phyloP scores from a whole-genome alignment of 2,329 filamentous ascomycete species.

The Chaetomiaceae sp. region DNA sequence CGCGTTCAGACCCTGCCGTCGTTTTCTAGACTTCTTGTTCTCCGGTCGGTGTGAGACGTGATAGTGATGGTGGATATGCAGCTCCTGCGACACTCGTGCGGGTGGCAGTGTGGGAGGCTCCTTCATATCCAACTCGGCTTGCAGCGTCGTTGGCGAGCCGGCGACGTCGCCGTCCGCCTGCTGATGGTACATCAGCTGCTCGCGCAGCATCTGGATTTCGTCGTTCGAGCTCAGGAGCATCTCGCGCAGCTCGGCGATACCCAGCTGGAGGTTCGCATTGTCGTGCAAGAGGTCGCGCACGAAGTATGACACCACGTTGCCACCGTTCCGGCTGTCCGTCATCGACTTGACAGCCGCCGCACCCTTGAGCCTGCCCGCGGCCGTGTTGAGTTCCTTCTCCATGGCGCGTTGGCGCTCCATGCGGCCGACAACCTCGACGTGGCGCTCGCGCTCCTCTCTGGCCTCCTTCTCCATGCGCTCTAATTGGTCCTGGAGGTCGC shows the following conservation, averaged over 20 bases:
- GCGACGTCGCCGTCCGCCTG: conserved; percentile 44
- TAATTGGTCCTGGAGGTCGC: conserved; percentile 76
- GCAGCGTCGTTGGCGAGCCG: conserved; percentile 49
- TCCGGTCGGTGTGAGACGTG: conserved; percentile 63
- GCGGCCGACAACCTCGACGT: conserved; percentile 71
- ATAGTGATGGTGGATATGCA: conserved; percentile 94
- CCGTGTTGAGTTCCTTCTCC: conserved; percentile 73
- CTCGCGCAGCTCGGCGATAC: conserved; percentile 84
- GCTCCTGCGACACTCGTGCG: conserved; percentile 58
- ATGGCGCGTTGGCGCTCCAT: conserved; percentile 80
- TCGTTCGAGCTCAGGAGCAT: conserved; percentile 89
- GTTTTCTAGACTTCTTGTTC: conserved; percentile 61
- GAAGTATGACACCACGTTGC: conserved; percentile 83
- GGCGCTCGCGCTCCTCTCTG: conserved; percentile 70
- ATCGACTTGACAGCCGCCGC: conserved; percentile 66
- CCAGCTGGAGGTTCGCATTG: conserved; percentile 87
- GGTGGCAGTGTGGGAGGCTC: conserved; percentile 28
- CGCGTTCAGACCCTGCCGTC: conserved; percentile 57
- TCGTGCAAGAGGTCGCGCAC: conserved; percentile 93
- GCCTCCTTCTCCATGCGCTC: conserved; percentile 84
- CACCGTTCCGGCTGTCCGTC: conserved; percentile 51
- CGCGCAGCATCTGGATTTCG: conserved; percentile 80
- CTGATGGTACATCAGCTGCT: conserved; percentile 75
- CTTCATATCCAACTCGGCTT: conserved; percentile 61
- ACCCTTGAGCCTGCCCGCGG: conserved; percentile 73